These are phyloP conservation scores for Sordariomycetes sp. DNA, from an alignment of 2,329 filamentous ascomycete species.

Conservation along the genomic window DNA sequence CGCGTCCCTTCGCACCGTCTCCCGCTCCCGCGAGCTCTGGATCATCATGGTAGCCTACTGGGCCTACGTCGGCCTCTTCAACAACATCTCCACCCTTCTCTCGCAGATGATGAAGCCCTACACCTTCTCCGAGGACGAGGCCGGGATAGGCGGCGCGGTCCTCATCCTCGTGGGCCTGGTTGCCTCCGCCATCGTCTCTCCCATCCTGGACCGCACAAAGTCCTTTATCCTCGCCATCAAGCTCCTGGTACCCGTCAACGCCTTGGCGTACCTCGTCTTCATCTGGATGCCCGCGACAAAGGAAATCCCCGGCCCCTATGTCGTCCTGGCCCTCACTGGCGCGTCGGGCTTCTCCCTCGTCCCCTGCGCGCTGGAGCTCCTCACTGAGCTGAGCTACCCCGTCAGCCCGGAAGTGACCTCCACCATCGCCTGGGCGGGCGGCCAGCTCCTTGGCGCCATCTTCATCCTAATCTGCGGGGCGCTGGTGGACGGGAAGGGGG, in stretches of 20 bases:
- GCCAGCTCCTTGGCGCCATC: conserved; percentile 71
- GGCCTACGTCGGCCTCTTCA: conserved; percentile 86
- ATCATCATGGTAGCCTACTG: conserved; percentile 70
- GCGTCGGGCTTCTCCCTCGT: conserved; percentile 69
- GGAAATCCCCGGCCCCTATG: conserved; percentile 53
- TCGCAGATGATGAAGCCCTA: conserved; percentile 86
- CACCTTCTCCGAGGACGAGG: conserved; percentile 68
- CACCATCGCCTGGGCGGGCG: conserved; percentile 73
- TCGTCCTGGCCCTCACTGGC: conserved; percentile 63
- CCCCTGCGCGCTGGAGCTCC: conserved; percentile 73
- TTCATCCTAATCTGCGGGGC: conserved; percentile 78
- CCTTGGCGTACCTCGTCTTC: conserved; percentile 59
- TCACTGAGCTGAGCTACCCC: conserved; percentile 80
- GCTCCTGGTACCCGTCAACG: conserved; percentile 61
- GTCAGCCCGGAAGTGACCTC: conserved; percentile 75
- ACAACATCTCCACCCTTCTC: conserved; percentile 73
- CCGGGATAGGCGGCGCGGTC: conserved; percentile 79
- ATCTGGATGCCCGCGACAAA: conserved; percentile 59
- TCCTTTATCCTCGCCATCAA: conserved; percentile 63
- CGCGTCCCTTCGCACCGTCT: conserved; percentile 38
- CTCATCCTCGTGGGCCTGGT: conserved; percentile 83
- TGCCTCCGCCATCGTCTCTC: conserved; percentile 60
- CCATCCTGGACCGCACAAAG: conserved; percentile 77
- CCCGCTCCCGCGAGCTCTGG: conserved; percentile 58
- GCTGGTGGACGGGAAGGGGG: conserved; percentile 41